A percentile compares a stretch with the other conserved stretches of the same genome.
phyloP scores from a whole-genome alignment of 2,329 filamentous ascomycete species.

The Pseudofabraea citricarpa region DNA sequence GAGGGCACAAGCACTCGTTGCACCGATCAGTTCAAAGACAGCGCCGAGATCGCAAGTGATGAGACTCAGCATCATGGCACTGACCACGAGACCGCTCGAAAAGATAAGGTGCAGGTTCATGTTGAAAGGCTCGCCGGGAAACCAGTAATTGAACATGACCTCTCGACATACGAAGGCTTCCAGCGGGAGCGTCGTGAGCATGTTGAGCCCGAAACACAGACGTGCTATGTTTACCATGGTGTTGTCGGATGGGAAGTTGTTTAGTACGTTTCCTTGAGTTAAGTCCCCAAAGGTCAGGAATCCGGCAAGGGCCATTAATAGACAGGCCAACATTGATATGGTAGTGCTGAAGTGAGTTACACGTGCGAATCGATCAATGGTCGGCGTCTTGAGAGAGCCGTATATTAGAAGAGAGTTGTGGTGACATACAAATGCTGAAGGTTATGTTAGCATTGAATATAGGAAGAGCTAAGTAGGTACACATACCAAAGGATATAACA shows the following conservation, averaged over 20 bases:
- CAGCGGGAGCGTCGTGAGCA: slow-evolving; percentile 93
- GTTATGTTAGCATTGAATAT: no score
- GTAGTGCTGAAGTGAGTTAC: slow-evolving; percentile 93
- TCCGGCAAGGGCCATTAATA: slow-evolving; percentile 81
- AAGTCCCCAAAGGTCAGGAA: slow-evolving; percentile 91
- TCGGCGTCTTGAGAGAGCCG: slow-evolving; percentile 88
- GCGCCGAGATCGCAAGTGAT: slow-evolving; percentile 89
- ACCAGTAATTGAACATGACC: slow-evolving; percentile 86
- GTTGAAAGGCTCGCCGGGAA: slow-evolving; percentile 62
- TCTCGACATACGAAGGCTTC: slow-evolving; percentile 97
- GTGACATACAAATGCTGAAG: slow-evolving; percentile 63
- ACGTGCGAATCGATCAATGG: slow-evolving; percentile 86
- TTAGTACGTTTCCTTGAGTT: slow-evolving; percentile 92
- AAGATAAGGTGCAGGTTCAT: slow-evolving; percentile 76
- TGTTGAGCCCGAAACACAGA: slow-evolving; percentile 95
- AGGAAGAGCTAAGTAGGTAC: slow-evolving; percentile 1
- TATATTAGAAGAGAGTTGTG: slow-evolving; percentile 98
- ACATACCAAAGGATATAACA: slow-evolving; percentile 90
- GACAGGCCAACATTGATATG: slow-evolving; percentile 87
- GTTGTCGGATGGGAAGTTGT: slow-evolving; percentile 92
- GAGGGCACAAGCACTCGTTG: slow-evolving; percentile 88
- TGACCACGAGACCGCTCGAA: slow-evolving; percentile 75
- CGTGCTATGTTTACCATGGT: slow-evolving; percentile 91
- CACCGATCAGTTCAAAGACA: slow-evolving; percentile 94
- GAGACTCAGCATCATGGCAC: slow-evolving; percentile 72